phyloP scores from a whole-genome alignment of 306 rosid genomes.

The Vachellia pachyceras region DNA sequence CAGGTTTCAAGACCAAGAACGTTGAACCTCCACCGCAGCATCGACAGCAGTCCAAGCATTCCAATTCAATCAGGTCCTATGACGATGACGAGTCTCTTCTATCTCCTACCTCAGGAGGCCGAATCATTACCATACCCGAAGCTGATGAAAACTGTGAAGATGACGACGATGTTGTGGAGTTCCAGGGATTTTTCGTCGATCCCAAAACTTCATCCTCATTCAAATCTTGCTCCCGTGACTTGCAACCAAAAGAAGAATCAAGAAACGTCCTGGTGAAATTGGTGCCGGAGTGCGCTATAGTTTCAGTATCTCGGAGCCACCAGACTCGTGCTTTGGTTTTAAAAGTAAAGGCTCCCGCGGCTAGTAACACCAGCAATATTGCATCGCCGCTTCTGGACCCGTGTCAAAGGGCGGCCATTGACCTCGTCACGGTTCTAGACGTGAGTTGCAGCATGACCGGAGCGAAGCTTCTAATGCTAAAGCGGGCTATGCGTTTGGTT shows the following conservation, averaged over 20 bases:
- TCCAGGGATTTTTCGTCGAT: constrained; percentile 62
- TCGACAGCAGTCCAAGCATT: not conserved
- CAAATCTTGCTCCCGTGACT: constrained; percentile 35
- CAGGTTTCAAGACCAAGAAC: constrained; percentile 17
- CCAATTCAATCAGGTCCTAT: constrained; percentile 44
- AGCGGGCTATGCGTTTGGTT: constrained; percentile 74
- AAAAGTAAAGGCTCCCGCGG: constrained; percentile 63
- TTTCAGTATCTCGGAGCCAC: constrained; percentile 48
- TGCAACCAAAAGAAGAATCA: constrained; percentile 24
- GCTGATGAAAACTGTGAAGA: constrained; percentile 51
- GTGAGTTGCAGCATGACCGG: constrained; percentile 61
- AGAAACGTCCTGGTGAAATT: constrained; percentile 54
- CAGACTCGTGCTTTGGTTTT: constrained; percentile 60
- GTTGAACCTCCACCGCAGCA: not conserved
- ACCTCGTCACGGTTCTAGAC: constrained; percentile 67
- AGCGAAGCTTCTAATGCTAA: constrained; percentile 61
- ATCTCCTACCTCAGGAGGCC: constrained; percentile 36
- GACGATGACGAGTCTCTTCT: constrained; percentile 68
- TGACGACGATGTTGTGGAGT: constrained; percentile 45
- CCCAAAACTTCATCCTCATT: constrained; percentile 49
- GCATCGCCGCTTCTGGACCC: constrained; percentile 38
- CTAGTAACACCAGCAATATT: constrained; percentile 15
- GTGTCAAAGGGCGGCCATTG: constrained; percentile 49
- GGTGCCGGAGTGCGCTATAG: constrained; percentile 62
- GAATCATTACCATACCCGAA: constrained; percentile 58